Evolutionary conservation across 352 stramenopile genomes (phyloP).

Genomic region (Globisporangium cylindrosporum): DNA sequence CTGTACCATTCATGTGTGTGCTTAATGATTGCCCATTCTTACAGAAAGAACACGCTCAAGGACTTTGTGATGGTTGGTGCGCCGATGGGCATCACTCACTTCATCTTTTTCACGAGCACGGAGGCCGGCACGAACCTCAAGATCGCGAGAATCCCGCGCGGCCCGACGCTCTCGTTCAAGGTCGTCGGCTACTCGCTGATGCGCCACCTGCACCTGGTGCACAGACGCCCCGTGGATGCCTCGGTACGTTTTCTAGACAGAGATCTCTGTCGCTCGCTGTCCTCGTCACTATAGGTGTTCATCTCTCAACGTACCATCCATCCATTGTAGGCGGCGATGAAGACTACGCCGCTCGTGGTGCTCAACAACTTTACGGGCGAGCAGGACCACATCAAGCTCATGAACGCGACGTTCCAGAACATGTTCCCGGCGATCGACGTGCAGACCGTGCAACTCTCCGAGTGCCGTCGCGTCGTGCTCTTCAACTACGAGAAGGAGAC

Average conservation of each 20-base stretch:
- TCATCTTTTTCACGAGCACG: slow-evolving; percentile 95
- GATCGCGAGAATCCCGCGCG: slow-evolving; percentile 91
- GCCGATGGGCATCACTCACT: slow-evolving; percentile 95
- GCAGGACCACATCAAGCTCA: slow-evolving; percentile 88
- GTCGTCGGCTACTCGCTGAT: slow-evolving; percentile 90
- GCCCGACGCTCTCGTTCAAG: slow-evolving; percentile 95
- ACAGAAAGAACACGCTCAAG: slow-evolving; percentile 86
- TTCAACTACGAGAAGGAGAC: slow-evolving; percentile 95
- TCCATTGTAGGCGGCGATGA: slow-evolving; percentile 46
- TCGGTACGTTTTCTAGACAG: slow-evolving; percentile 24
- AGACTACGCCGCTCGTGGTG: slow-evolving; percentile 94
- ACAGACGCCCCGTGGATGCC: slow-evolving; percentile 89
- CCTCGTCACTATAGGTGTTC: background rate
- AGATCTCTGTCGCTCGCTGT: background rate
- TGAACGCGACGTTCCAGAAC: slow-evolving; percentile 99
- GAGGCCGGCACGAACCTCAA: slow-evolving; percentile 93
- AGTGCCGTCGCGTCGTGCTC: slow-evolving; percentile 96
- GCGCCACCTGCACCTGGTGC: slow-evolving; percentile 90
- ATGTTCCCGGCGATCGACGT: slow-evolving; percentile 99
- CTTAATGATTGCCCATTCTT: background rate
- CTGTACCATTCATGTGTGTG: background rate
- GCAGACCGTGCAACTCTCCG: slow-evolving; percentile 91
- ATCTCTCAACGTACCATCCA: background rate
- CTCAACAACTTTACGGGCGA: slow-evolving; percentile 98
- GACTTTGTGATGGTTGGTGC: slow-evolving; percentile 90